A percentile compares a stretch with the other conserved stretches of the same genome.
Conservation (phyloP, 495 filamentous ascomycete genomes). For the Lasiosphaeris hirsuta region DNA sequence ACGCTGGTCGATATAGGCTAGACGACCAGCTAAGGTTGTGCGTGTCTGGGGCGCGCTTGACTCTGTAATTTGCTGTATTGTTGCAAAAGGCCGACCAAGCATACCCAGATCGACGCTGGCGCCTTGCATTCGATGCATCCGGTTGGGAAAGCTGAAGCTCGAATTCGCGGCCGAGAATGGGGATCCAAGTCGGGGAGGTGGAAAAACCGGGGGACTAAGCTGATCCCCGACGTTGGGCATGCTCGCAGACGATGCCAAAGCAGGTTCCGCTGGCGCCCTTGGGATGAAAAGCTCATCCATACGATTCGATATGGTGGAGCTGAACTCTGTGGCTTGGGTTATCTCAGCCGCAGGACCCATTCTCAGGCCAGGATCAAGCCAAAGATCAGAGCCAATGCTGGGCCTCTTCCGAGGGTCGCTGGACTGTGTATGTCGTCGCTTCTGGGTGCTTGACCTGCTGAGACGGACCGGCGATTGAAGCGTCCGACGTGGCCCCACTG, state of each 20-base stretch:
- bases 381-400: conserved; percentile 37
- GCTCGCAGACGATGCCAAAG: conserved; percentile 16
- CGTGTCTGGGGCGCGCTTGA: conserved; percentile 29
- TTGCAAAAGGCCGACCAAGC: conserved; percentile 46
- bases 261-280: conserved; percentile 20
- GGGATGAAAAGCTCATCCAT: conserved; percentile 33
- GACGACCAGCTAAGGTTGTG: conserved; percentile 40
- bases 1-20: conserved; percentile 50
- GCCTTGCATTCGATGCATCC: conserved; percentile 37
- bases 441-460: conserved; percentile 44
- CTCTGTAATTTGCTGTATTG: conserved; percentile 34
- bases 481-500: conserved; percentile 40
- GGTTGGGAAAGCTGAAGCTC: conserved; percentile 50
- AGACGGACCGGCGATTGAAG: conserved; percentile 46
- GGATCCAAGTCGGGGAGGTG: conserved; percentile 46
- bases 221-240: conserved; percentile 21
- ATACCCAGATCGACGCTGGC: conserved; percentile 40
- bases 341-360: conserved; percentile 3
- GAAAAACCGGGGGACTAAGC: conserved; percentile 23
- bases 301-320: conserved; percentile 22
- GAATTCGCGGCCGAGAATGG: conserved; percentile 44
- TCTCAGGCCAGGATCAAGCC: conserved; percentile 21
- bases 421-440: conserved; percentile 41
- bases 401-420: conserved; percentile 37
- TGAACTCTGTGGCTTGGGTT: conserved; percentile 17